Conservation (phyloP, 164 flowering plant species). For the Paratinospora sagittata region DNA sequence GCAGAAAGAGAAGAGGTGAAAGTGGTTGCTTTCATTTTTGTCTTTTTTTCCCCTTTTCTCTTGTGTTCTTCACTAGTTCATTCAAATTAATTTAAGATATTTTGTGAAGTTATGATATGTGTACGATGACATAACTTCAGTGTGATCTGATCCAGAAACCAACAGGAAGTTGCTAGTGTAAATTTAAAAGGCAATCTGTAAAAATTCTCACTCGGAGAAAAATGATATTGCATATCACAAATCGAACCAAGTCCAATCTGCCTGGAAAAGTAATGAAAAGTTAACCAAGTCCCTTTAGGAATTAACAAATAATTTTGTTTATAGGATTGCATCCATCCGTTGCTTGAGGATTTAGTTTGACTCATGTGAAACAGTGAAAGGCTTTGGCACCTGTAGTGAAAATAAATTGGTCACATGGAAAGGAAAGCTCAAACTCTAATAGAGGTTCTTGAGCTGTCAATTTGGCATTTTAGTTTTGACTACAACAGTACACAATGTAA, state of each 20-base stretch:
- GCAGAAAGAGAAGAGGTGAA: conserved; percentile 14
- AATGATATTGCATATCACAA: no score
- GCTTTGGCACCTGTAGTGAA: neutral
- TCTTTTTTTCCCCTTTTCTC: neutral
- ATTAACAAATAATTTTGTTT: neutral
- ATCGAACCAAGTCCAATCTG: no score
- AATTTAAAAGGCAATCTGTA: no score
- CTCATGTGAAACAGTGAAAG: neutral
- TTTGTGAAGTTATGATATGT: neutral
- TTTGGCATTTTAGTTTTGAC: neutral
- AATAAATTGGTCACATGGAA: neutral
- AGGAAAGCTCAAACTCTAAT: no score
- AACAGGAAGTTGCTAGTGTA: neutral
- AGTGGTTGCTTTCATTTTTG: neutral
- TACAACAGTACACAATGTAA: neutral
- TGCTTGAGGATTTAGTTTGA: neutral
- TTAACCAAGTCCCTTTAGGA: no score
- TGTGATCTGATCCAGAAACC: neutral
- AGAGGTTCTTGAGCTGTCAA: neutral
- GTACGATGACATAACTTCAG: neutral
- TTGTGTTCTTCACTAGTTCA: neutral
- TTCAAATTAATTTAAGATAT: neutral
- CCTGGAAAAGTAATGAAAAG: no score
- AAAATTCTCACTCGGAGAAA: no score
- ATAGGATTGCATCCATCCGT: neutral